These are phyloP conservation scores for Acacia pycnantha DNA, from an alignment of 331 rosid genomes.

Conservation along the genomic window DNA sequence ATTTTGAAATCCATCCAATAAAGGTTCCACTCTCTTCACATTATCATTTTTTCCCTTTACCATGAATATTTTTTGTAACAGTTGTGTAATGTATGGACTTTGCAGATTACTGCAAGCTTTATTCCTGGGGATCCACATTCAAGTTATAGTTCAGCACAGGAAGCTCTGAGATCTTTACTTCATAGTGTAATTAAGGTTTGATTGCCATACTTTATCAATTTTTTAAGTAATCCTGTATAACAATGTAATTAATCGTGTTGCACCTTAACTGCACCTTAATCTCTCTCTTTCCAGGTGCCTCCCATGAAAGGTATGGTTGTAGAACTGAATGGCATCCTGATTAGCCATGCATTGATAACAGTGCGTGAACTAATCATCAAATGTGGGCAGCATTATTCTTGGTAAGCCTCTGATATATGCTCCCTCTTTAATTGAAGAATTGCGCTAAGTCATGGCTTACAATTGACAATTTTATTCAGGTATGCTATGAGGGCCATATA, in stretches of 20 bases:
- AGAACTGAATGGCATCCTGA: slow-evolving; percentile 87
- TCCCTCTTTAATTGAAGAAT: slow-evolving; percentile 18
- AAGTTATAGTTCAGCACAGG: slow-evolving; percentile 89
- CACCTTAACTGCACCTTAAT: neutral
- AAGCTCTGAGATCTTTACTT: slow-evolving; percentile 82
- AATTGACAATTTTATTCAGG: slow-evolving; percentile 53
- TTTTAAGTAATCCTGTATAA: neutral
- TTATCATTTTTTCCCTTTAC: slow-evolving; percentile 10
- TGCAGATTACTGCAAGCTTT: slow-evolving; percentile 80
- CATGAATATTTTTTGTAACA: slow-evolving; percentile 19
- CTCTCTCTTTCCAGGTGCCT: slow-evolving; percentile 65
- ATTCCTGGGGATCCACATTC: slow-evolving; percentile 84
- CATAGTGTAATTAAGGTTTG: slow-evolving; percentile 94
- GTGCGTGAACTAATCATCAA: slow-evolving; percentile 73
- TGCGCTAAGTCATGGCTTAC: slow-evolving; percentile 28
- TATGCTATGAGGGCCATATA: slow-evolving; percentile 94
- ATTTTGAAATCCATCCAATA: slow-evolving; percentile 94
- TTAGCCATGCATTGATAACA: slow-evolving; percentile 91
- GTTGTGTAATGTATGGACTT: slow-evolving; percentile 20
- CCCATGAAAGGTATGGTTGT: slow-evolving; percentile 78
- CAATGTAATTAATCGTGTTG: slow-evolving; percentile 19
- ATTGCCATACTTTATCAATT: slow-evolving; percentile 4
- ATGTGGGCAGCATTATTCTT: slow-evolving; percentile 96
- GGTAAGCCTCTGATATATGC: slow-evolving; percentile 46
- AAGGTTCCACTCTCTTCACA: slow-evolving; percentile 55